Evolutionary conservation across 306 rosid species (phyloP), one percentile per base, ranked within the genome.

Genomic region (Trichosanthes cucumerina): DNA sequence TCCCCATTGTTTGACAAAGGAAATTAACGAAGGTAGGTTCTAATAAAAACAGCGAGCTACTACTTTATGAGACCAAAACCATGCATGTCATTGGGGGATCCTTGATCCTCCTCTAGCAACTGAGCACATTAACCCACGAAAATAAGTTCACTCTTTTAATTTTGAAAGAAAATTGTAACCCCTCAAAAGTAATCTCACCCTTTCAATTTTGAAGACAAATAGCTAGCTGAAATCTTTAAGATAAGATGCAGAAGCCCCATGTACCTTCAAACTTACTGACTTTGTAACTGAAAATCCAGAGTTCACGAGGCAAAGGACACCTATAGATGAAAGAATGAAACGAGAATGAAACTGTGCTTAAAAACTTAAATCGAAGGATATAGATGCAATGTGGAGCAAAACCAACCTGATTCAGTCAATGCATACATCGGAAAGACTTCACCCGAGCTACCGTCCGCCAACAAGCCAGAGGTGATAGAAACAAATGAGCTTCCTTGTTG

Each of bases 321-420:
- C 97, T 91, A 82, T 41, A 62, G 76, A 76, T 74, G 79, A 81
- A 80, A 65, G 36, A 78, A 85, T 10, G 52, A 56, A 80, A 77
- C 41, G 33, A 50, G 79, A 76, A 62, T 31, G 26, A 39, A 70
- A 28, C 57, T 70, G 62, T 15, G 58, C 81, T 76, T 49, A 76
- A 72, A 89, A 77, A 72, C 85, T 57, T 7, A 14, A 80, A 79
- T 81, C 59, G 24, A 56, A 62, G 46, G 73, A 76, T 65, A 75
- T 41, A 74, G 24, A 70, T 79, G 52, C 4, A 8, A 39, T 83
- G 47, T 71, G 83, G 84, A 81, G 86, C 28, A 62, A 86, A 85
- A 28, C 86, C 70, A 80, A 91, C 97, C 94, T 91, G 92, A 80
- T 59, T 87, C 89, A 62, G 92, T 87, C 86, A 92, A 81, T 78